Evolutionary conservation across 495 filamentous ascomycete species (phyloP).

Genomic region (Apiosordaria backusii): DNA sequence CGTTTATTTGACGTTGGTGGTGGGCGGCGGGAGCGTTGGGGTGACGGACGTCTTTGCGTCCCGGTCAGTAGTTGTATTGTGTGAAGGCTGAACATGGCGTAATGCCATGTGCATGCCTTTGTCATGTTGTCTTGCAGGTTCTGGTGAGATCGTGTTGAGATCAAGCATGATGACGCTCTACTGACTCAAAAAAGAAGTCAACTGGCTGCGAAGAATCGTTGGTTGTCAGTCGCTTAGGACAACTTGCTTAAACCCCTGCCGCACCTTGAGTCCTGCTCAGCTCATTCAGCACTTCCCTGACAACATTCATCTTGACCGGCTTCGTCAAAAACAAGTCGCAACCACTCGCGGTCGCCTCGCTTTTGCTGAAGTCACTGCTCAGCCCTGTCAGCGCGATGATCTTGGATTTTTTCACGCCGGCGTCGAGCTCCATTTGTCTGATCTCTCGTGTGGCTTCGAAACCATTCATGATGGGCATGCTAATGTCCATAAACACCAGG

Average conservation of each 20-base stretch:
- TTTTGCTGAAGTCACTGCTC: slow-evolving; percentile 58
- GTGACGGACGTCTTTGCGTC: neutral
- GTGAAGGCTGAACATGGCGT: too few species aligned
- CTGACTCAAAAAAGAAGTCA: too few species aligned
- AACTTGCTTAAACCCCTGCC: neutral
- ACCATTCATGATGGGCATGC: slow-evolving; percentile 66
- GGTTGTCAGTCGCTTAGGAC: neutral
- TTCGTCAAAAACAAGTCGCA: slow-evolving; percentile 70
- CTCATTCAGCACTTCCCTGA: slow-evolving; percentile 22
- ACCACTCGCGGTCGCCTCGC: slow-evolving; percentile 61
- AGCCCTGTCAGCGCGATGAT: slow-evolving; percentile 70
- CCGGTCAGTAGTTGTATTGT: too few species aligned
- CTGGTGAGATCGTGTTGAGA: too few species aligned
- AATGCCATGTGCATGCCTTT: too few species aligned
- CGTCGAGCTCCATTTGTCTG: slow-evolving; percentile 46
- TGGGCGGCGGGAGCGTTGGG: too few species aligned
- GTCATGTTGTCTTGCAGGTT: neutral
- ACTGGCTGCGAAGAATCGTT: too few species aligned
- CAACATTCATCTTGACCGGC: slow-evolving; percentile 48
- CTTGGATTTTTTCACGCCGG: slow-evolving; percentile 33
- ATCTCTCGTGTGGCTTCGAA: slow-evolving; percentile 56
- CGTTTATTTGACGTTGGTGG: neutral
- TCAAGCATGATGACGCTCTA: too few species aligned
- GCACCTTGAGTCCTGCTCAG: neutral
- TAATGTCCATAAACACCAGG: slow-evolving; percentile 62